A percentile compares a stretch with the other conserved stretches of the same genome.
phyloP scores from a whole-genome alignment of 148 eudicot genomes.

The Polygonum maritimum region DNA sequence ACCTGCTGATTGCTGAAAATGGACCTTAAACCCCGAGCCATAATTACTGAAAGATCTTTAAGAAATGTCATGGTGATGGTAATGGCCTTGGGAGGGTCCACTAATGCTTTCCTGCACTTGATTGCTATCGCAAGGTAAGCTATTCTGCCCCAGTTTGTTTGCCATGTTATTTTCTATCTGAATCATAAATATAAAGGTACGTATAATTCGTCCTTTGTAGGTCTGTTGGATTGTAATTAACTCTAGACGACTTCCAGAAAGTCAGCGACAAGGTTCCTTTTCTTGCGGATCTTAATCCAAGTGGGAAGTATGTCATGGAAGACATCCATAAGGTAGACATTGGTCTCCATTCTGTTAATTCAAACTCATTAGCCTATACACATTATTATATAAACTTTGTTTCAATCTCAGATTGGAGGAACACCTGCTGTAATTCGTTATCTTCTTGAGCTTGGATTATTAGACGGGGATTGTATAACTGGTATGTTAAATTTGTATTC shows the following conservation, averaged over 20 bases:
- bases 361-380: neutral
- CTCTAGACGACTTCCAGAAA: slow-evolving; percentile 89
- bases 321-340: slow-evolving; percentile 79
- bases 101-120: slow-evolving; percentile 92
- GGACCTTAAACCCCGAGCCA: slow-evolving; percentile 92
- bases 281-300: slow-evolving; percentile 98
- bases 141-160: neutral
- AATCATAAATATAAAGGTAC: neutral
- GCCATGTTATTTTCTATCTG: neutral
- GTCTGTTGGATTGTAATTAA: slow-evolving; percentile 73
- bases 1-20: slow-evolving; percentile 69
- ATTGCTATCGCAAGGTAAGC: slow-evolving; percentile 92
- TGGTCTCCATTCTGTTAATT: neutral
- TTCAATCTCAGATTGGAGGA: slow-evolving; percentile 64
- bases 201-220: slow-evolving; percentile 19
- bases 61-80: slow-evolving; percentile 87
- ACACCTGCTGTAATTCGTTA: slow-evolving; percentile 84
- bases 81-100: slow-evolving; percentile 98
- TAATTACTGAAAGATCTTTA: slow-evolving; percentile 75
- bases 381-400: neutral
- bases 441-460: slow-evolving; percentile 69
- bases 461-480: slow-evolving; percentile 95
- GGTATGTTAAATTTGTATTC: slow-evolving; percentile 30
- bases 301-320: slow-evolving; percentile 99
- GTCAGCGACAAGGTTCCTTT: slow-evolving; percentile 87